Conservation (phyloP, 1,284 basidiomycete genomes). For the Ustilago bromivora region DNA sequence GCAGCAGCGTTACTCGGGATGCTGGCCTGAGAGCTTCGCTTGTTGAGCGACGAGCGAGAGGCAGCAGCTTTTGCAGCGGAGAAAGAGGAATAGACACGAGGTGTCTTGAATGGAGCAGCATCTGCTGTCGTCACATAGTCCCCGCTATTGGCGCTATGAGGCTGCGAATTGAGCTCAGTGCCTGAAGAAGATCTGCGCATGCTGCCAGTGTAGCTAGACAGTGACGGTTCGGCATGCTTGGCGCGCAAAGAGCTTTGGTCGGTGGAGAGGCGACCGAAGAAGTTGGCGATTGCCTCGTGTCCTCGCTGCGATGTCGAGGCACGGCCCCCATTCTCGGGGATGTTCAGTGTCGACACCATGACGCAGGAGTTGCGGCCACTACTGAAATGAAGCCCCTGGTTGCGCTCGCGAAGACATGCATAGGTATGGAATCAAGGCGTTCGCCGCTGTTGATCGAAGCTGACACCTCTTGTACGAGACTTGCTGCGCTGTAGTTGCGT, state of each 20-base stretch:
- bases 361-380: background rate
- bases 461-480: background rate
- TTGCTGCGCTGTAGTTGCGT: background rate
- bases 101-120: slow-evolving; percentile 12
- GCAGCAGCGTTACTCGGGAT: slow-evolving; percentile 17
- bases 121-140: slow-evolving; percentile 14
- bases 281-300: slow-evolving; percentile 46
- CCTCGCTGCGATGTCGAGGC: slow-evolving; percentile 33
- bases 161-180: slow-evolving; percentile 36
- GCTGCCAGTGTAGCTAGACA: slow-evolving; percentile 38
- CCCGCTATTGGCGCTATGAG: slow-evolving; percentile 24
- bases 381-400: background rate
- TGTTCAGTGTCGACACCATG: slow-evolving; percentile 29
- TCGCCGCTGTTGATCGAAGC: slow-evolving; percentile 14
- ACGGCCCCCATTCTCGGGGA: slow-evolving; percentile 12
- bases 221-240: slow-evolving; percentile 25
- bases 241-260: slow-evolving; percentile 26
- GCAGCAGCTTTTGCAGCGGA: slow-evolving; percentile 46
- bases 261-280: slow-evolving; percentile 42
- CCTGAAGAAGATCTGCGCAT: slow-evolving; percentile 37
- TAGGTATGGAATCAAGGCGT: background rate
- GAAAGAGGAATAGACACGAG: slow-evolving; percentile 42
- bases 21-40: slow-evolving; percentile 26
- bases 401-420: slow-evolving; percentile 5
- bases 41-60: slow-evolving; percentile 45